Evolutionary conservation across 768 basidiomycete species (phyloP).

Genomic region (Saitozyma podzolica): DNA sequence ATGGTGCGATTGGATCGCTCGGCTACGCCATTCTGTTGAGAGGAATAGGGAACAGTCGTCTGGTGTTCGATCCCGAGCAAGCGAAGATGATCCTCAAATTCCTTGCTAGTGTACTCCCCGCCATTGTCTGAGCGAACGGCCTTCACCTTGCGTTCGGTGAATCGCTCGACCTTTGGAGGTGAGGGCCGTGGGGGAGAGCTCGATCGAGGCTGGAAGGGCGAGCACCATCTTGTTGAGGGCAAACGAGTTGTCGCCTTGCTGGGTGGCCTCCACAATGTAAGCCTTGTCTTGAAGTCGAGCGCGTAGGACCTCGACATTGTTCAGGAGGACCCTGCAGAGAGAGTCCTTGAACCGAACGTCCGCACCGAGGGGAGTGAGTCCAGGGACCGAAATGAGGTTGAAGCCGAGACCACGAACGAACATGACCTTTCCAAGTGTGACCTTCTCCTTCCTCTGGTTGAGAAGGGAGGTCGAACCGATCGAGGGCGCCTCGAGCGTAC

Average conservation of each 20-base stretch:
- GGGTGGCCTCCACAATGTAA: conserved; percentile 2
- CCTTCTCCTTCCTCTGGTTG: too few species aligned
- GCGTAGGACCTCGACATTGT: too few species aligned
- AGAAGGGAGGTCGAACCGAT: too few species aligned
- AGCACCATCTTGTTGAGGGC: background rate
- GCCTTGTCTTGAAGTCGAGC: conserved; percentile 2
- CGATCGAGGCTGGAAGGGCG: background rate
- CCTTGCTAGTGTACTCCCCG: conserved; percentile 3
- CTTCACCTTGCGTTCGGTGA: conserved; percentile 7
- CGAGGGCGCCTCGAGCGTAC: too few species aligned
- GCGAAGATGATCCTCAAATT: conserved; percentile 1
- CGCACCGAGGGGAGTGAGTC: too few species aligned
- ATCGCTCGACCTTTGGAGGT: conserved; percentile 5
- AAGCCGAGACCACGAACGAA: too few species aligned
- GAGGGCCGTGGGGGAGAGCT: conserved; percentile 2
- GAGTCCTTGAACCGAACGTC: too few species aligned
- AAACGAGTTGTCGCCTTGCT: background rate
- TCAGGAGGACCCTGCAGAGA: too few species aligned
- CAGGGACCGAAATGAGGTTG: too few species aligned
- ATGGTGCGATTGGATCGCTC: conserved; percentile 6
- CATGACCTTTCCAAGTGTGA: too few species aligned
- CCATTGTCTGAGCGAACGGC: conserved; percentile 10
- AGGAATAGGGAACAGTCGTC: conserved; percentile 5
- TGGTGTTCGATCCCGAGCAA: conserved; percentile 9
- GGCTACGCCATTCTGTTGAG: conserved; percentile 8